These are phyloP conservation scores for Fraxinus dipetala DNA, from an alignment of 305 asterid species.

Conservation along the genomic window DNA sequence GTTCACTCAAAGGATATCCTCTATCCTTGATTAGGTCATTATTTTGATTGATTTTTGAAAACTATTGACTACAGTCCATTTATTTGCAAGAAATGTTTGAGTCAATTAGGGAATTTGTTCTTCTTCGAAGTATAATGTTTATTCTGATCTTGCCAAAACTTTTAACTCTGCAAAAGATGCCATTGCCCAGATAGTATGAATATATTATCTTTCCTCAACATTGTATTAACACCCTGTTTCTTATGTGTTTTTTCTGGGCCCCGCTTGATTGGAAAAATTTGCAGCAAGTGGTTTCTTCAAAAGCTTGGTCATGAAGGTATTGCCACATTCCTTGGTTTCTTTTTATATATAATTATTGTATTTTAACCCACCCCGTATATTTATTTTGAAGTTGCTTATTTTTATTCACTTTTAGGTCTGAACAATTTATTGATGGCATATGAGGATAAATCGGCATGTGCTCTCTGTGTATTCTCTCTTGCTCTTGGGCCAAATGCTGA, in stretches of 20 bases:
- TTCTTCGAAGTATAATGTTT: slow-evolving; percentile 1
- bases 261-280: slow-evolving; percentile 26
- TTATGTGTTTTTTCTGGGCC: slow-evolving; percentile 10
- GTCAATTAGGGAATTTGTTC: neutral
- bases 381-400: slow-evolving; percentile 17
- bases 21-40: neutral
- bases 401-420: slow-evolving; percentile 51
- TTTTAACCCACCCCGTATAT: slow-evolving; percentile 14
- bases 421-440: slow-evolving; percentile 88
- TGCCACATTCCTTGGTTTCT: neutral
- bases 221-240: slow-evolving; percentile 2
- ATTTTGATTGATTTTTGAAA: neutral
- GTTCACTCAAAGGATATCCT: neutral
- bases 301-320: slow-evolving; percentile 94
- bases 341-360: slow-evolving; percentile 9
- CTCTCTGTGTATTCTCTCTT: slow-evolving; percentile 86
- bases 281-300: slow-evolving; percentile 95
- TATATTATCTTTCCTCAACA: neutral
- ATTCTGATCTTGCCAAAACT: neutral
- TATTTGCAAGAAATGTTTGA: slow-evolving; percentile 7
- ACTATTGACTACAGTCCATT: neutral
- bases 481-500: slow-evolving; percentile 81
- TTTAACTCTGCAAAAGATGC: neutral
- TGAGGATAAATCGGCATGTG: slow-evolving; percentile 92
- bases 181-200: neutral